Conservation (phyloP, 495 filamentous ascomycete genomes). For the Trichoderma orchidacearum region DNA sequence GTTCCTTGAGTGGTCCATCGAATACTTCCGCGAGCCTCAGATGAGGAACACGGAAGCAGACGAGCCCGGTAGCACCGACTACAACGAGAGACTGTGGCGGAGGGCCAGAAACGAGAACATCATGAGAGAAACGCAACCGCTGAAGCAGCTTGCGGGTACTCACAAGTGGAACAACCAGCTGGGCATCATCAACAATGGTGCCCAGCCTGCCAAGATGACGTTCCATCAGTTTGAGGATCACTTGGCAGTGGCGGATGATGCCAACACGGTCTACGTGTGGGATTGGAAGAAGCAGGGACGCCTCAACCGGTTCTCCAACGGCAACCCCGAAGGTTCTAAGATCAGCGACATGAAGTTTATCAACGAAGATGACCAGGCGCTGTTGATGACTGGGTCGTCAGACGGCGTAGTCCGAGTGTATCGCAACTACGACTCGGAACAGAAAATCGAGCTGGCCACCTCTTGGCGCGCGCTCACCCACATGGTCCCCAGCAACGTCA, state of each 20-base stretch:
- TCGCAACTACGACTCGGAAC: constrained; percentile 66
- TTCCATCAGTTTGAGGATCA: constrained; percentile 98
- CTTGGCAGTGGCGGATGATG: constrained; percentile 84
- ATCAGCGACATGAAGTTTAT: constrained; percentile 94
- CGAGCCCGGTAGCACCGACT: constrained; percentile 92
- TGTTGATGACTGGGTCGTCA: constrained; percentile 78
- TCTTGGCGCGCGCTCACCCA: constrained; percentile 86
- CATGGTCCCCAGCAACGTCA: constrained; percentile 79
- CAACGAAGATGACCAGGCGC: constrained; percentile 94
- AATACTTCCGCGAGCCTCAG: constrained; percentile 98
- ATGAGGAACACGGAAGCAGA: constrained; percentile 95
- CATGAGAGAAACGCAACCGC: constrained; percentile 78
- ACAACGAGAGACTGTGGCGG: constrained; percentile 90
- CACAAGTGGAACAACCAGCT: constrained; percentile 70
- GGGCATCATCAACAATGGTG: constrained; percentile 71
- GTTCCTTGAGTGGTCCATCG: constrained; percentile 90
- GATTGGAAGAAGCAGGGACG: constrained; percentile 70
- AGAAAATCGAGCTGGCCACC: constrained; percentile 71
- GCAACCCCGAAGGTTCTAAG: constrained; percentile 77
- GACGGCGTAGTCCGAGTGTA: constrained; percentile 94
- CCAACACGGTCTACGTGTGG: constrained; percentile 82
- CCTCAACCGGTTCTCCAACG: constrained; percentile 80
- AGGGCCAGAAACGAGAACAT: constrained; percentile 86
- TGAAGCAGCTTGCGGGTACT: constrained; percentile 72
- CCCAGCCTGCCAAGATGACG: constrained; percentile 79